phyloP scores from a whole-genome alignment of 768 basidiomycete genomes.

The Pleurotus cornucopiae region DNA sequence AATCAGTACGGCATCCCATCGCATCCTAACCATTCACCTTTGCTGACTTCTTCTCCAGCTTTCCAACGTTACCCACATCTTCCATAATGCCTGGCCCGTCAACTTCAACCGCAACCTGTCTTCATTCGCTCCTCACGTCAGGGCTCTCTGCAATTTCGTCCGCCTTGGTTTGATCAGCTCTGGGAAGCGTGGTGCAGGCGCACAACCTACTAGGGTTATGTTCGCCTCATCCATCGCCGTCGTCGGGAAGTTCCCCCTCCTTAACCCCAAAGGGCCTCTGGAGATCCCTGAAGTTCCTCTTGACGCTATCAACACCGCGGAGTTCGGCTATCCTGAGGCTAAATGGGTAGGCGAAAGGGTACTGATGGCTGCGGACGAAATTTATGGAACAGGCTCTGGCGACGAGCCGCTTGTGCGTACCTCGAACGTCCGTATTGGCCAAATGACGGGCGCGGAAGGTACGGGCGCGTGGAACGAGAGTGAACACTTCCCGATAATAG shows the following conservation, averaged over 20 bases:
- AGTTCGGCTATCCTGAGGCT: constrained; percentile 29
- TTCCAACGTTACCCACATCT: constrained; percentile 24
- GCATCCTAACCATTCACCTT: neutral
- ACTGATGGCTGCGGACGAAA: constrained; percentile 21
- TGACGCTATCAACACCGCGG: constrained; percentile 19
- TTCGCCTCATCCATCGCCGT: constrained; percentile 35
- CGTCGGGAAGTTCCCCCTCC: constrained; percentile 25
- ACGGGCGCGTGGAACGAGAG: constrained; percentile 33
- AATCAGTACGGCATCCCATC: constrained; percentile 16
- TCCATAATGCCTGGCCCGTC: constrained; percentile 39
- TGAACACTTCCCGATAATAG: constrained; percentile 31
- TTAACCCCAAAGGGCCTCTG: constrained; percentile 20
- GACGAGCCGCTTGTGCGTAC: constrained; percentile 16
- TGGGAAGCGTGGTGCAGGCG: constrained; percentile 12
- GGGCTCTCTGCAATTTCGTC: constrained; percentile 27
- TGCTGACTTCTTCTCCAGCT: constrained; percentile 13
- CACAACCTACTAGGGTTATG: constrained; percentile 23
- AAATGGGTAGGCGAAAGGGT: constrained; percentile 35
- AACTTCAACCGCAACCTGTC: constrained; percentile 37
- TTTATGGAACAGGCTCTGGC: constrained; percentile 17
- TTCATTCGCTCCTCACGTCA: constrained; percentile 39
- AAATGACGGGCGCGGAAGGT: constrained; percentile 32
- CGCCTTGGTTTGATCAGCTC: constrained; percentile 20
- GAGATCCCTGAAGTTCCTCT: constrained; percentile 29
- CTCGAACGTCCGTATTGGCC: constrained; percentile 28